Evolutionary conservation across 1,284 basidiomycete species (phyloP).

Genomic region (Puccinia novopanici): DNA sequence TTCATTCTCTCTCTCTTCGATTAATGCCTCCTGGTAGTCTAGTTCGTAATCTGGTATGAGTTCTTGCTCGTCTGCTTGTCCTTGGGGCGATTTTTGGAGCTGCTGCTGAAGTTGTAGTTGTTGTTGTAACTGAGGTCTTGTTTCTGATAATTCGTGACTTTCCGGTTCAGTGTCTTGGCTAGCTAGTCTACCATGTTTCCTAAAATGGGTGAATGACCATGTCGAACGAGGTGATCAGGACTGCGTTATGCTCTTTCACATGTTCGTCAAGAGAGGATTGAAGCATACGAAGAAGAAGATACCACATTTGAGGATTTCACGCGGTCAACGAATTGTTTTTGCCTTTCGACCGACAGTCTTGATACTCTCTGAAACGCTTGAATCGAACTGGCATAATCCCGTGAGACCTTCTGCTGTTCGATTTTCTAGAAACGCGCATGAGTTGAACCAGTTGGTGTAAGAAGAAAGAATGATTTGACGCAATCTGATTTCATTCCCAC

Average conservation of each 20-base stretch:
- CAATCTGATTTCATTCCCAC: background rate
- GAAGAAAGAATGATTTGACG: background rate
- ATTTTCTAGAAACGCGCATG: constrained; percentile 28
- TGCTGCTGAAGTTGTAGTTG: constrained; percentile 52
- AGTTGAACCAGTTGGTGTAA: background rate
- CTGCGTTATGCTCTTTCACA: constrained; percentile 65
- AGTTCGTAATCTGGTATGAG: constrained; percentile 73
- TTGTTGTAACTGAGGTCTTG: constrained; percentile 26
- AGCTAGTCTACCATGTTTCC: constrained; percentile 21
- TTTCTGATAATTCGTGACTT: constrained; percentile 48
- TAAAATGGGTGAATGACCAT: background rate
- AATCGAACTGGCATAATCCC: constrained; percentile 86
- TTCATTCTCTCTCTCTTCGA: constrained; percentile 90
- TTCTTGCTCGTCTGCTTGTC: constrained; percentile 56
- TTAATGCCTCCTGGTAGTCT: constrained; percentile 92
- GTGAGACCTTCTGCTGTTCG: constrained; percentile 56
- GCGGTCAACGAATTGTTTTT: constrained; percentile 78
- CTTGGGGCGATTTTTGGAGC: constrained; percentile 58
- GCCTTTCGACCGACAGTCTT: constrained; percentile 80
- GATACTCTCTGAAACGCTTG: constrained; percentile 89
- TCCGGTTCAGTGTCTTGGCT: constrained; percentile 35
- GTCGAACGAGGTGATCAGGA: constrained; percentile 60
- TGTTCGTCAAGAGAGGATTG: constrained; percentile 59
- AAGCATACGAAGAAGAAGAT: constrained; percentile 67
- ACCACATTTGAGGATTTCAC: too few relatives aligned